A percentile compares a stretch with the other conserved stretches of the same genome.
Conservation (phyloP, 1,284 basidiomycete species). For the Sanguinoderma infundibulare region DNA sequence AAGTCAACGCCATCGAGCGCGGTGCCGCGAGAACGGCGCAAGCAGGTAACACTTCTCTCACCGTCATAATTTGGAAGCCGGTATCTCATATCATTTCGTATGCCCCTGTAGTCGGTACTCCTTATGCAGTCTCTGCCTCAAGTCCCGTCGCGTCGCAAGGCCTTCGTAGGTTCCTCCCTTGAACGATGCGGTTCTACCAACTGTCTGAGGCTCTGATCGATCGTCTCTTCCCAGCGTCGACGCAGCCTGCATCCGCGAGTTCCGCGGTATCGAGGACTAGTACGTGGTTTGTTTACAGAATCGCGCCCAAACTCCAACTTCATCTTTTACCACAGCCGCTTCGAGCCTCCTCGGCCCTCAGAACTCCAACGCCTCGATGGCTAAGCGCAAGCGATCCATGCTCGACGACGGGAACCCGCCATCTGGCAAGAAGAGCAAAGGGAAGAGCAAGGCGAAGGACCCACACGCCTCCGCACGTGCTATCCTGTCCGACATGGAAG, state of each 20-base stretch:
- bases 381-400: slow-evolving; percentile 15
- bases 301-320: background rate
- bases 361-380: background rate
- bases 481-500: slow-evolving; percentile 33
- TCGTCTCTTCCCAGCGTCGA: background rate
- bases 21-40: background rate
- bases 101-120: too few species aligned
- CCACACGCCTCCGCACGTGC: slow-evolving; percentile 23
- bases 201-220: background rate
- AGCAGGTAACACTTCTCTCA: background rate
- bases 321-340: background rate
- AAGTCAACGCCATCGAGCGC: slow-evolving; percentile 2
- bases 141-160: background rate
- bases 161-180: background rate
- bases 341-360: background rate
- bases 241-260: background rate
- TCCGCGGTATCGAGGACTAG: background rate
- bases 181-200: too few species aligned
- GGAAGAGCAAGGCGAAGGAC: slow-evolving; percentile 23
- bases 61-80: background rate
- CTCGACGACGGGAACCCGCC: background rate
- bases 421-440: slow-evolving; percentile 18
- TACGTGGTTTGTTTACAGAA: background rate
- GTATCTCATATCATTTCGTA: background rate
- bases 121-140: background rate